Conservation (phyloP, 78 protist genomes). For the Dictyostelium brefeldianum region DNA sequence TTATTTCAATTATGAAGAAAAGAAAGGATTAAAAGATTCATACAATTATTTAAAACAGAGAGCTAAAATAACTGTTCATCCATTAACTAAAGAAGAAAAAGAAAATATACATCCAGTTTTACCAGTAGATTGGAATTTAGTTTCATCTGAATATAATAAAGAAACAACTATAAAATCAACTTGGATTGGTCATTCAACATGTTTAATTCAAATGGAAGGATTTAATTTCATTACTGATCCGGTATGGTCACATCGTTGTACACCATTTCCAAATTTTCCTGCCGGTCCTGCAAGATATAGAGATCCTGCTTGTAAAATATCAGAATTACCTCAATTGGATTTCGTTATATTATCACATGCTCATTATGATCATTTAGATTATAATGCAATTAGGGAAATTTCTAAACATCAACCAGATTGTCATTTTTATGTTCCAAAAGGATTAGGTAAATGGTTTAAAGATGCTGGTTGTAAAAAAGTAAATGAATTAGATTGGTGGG, state of each 20-base stretch:
- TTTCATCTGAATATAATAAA: neutral
- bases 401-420: neutral
- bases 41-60: neutral
- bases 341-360: slow-evolving; percentile 65
- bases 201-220: slow-evolving; percentile 76
- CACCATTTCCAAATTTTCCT: slow-evolving; percentile 54
- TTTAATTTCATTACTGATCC: slow-evolving; percentile 78
- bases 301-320: slow-evolving; percentile 37
- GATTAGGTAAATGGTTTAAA: slow-evolving; percentile 49
- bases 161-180: slow-evolving; percentile 17
- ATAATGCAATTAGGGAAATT: slow-evolving; percentile 5
- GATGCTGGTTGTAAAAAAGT: slow-evolving; percentile 4
- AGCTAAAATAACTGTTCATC: neutral
- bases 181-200: slow-evolving; percentile 80
- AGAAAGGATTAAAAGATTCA: neutral
- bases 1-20: neutral
- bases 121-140: neutral
- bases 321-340: slow-evolving; percentile 66
- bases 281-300: slow-evolving; percentile 64
- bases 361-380: slow-evolving; percentile 81
- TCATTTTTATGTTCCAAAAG: slow-evolving; percentile 63
- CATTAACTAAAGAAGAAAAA: slow-evolving; percentile 50
- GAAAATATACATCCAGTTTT: slow-evolving; percentile 36
- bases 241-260: slow-evolving; percentile 50
- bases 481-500: slow-evolving; percentile 81